Evolutionary conservation across 208 protist species (phyloP).

Genomic region (Leishmania tropica): DNA sequence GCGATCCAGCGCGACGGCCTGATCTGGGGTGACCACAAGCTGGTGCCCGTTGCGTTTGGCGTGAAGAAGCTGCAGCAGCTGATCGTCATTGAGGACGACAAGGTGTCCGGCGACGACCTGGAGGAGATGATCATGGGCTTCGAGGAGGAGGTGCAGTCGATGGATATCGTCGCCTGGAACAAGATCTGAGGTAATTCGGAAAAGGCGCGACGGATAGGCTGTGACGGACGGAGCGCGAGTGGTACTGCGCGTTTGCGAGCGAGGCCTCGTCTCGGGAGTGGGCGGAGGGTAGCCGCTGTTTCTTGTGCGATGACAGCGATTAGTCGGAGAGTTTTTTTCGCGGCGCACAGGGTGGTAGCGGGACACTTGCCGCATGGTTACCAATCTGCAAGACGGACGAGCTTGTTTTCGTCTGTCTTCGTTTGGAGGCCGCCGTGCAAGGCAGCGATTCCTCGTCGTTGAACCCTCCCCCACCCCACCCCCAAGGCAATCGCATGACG

Average conservation of each 20-base stretch:
- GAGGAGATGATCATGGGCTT: slow-evolving; percentile 93
- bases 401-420: neutral
- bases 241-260: neutral
- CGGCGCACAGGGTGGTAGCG: neutral
- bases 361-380: neutral
- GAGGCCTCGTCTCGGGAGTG: neutral
- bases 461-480: too few relatives aligned
- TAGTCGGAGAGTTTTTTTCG: neutral
- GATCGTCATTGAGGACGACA: slow-evolving; percentile 95
- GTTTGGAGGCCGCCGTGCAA: neutral
- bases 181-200: slow-evolving; percentile 86
- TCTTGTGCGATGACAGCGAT: neutral
- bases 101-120: slow-evolving; percentile 93
- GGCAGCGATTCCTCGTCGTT: neutral
- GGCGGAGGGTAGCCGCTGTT: neutral
- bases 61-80: slow-evolving; percentile 96
- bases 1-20: slow-evolving; percentile 88
- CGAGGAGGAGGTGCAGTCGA: slow-evolving; percentile 95
- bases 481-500: too few relatives aligned
- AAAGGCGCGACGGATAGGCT: too few relatives aligned
- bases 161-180: slow-evolving; percentile 96
- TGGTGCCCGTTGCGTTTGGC: slow-evolving; percentile 93
- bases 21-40: slow-evolving; percentile 92
- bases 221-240: neutral
- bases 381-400: neutral